Base-by-base conservation (phyloP, 179 eudicot species). In the Silene coronaria region DNA sequence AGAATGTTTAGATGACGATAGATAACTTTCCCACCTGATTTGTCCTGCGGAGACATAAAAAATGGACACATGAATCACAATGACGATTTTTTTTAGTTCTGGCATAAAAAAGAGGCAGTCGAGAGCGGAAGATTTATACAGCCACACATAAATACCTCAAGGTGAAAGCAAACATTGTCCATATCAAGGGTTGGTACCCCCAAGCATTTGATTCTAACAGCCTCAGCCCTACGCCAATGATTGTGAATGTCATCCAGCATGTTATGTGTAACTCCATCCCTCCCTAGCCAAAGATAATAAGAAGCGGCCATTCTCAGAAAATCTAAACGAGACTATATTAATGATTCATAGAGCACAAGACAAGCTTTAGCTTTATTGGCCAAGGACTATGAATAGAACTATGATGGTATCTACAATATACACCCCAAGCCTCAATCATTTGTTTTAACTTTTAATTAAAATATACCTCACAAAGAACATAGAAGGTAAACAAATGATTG, bases 161-260 rank as follows among this genome's bases (percentile, higher is more conserved):
- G 90, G 78, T 91, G 96, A 59, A 79, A 81, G 81, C 93, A 87
- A 67, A 91, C 84, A 64, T 87, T 88, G 76, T 87, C 89, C 93
- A 91, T 89, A 84, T 88, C 93, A 77, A 91, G 90, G 32, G 96
- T 91, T 26, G 96, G 96, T 76, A 91, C 83, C 70, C 98, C 98
- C 85, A 90, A 80, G 78, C 97, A 92, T 80, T 90, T 94, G 73
- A 94, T 86, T 77, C 98, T 90, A 80, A 94, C 96, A 12, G 98
- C 98, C 80, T 92, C 96, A 7, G 98, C 92, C 75, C 87, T 88
- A 80, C 88, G 89, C 98, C 98, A 94, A 74, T 94, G 96, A 85
- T 83, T 92, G 84, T 94, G 97, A 53, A 94, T 86, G 81, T 94
- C 98, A 66, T 87, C 96, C 61, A 94, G 80, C 91, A 88, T 87